Base-by-base conservation (phyloP, 2,329 filamentous ascomycete genomes). In the Claviceps monticola region DNA sequence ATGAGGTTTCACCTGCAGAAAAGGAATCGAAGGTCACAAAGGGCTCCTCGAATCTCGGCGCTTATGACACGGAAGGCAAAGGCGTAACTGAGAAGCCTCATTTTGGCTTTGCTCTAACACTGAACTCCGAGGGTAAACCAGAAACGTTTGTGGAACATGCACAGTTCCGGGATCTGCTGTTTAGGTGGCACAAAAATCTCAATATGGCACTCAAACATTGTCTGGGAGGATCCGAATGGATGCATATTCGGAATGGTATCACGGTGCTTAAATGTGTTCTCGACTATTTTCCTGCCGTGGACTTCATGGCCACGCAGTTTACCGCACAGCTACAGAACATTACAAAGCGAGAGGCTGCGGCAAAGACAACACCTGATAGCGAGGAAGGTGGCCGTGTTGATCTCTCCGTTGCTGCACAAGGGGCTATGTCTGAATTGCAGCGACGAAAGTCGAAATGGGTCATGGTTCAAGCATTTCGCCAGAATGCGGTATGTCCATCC, bases 231-330 rank as follows among this genome's bases (percentile, higher is more conserved):
- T 82, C 80, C 36, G 91, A 97, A 67, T 98, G 93, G 79, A 96
- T 96, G 85, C 90, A 96, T 66, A 95, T 97, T 63, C 83, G 91
- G 51, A 98, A 98, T 64, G 88, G 89, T 45, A 94, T 97, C 58
- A 93, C 86, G 53, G 76, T 97, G 4, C 74, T 98, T 54, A 94
- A 93, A 64, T 78, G 80, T 11, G 76, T 95, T 47, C 78, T 88
- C 23, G 82, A 88, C 49, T 78, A 82, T 60, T 98, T 95, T 74
- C 94, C 93, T 4, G 84, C 83, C 16, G 80, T 97, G 53, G 88
- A 95, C 62, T 93, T 88, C 66, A 91, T 95, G 76, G 93, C 88
- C 37, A 74, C 73, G 41, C 76, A 79, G 57, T 81, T 84, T 55
- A 74, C 78, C 36, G 72, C 76, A 38, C 75, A 86, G 58, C 73